These are phyloP conservation scores for Aspergillus tanneri DNA, from an alignment of 2,329 filamentous ascomycete genomes.

Conservation along the genomic window DNA sequence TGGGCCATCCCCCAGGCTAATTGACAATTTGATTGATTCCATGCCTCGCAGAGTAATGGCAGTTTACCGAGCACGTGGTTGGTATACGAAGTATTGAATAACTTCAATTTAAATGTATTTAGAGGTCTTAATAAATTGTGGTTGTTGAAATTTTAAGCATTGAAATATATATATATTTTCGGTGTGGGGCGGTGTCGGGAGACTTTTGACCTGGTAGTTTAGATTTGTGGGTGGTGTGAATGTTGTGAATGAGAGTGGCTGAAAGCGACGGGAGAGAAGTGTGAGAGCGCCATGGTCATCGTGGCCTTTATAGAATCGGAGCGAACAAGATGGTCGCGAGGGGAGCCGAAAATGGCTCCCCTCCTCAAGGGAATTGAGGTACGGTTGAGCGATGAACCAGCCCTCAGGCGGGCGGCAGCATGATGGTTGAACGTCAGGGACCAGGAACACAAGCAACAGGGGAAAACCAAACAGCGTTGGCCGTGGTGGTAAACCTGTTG, in stretches of 20 bases:
- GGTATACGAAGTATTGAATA: no score
- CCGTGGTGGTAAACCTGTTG: slow-evolving; percentile 6
- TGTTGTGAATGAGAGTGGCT: slow-evolving; percentile 9
- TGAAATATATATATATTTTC: no score
- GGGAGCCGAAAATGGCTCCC: slow-evolving; percentile 15
- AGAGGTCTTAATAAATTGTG: no score
- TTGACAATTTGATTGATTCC: no score
- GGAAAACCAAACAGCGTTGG: slow-evolving; percentile 5
- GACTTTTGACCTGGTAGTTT: no score
- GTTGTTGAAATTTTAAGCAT: no score
- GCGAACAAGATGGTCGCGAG: slow-evolving; percentile 16
- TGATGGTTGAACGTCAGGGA: neutral
- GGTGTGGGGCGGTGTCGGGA: no score
- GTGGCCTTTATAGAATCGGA: slow-evolving; percentile 20
- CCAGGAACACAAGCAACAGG: slow-evolving; percentile 4
- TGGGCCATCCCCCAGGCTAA: no score
- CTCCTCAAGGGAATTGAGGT: slow-evolving; percentile 4
- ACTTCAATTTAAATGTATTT: no score
- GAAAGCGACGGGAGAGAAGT: slow-evolving; percentile 8
- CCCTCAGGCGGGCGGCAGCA: slow-evolving; percentile 10
- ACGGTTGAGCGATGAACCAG: slow-evolving; percentile 13
- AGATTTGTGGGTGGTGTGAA: no score
- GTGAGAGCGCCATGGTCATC: slow-evolving; percentile 10
- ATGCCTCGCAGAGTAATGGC: no score
- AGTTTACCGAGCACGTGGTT: no score